Evolutionary conservation across 1,139 yeast species (phyloP).

Genomic region (Debaryomyces fabryi): DNA sequence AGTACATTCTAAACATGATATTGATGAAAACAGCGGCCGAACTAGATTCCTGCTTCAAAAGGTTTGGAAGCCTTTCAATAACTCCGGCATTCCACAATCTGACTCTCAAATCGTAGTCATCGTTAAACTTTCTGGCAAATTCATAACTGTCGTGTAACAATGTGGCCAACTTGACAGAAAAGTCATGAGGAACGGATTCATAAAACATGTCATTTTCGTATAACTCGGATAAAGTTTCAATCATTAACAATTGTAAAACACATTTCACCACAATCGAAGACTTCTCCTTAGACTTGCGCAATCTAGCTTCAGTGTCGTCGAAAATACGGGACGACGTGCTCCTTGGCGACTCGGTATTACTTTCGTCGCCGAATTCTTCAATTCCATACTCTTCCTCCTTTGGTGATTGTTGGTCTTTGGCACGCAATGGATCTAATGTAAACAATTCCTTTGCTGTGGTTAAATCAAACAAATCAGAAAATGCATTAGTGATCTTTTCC

Average conservation of each 20-base stretch:
- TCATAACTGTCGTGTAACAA: constrained; percentile 70
- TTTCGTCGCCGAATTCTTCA: constrained; percentile 19
- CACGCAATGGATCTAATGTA: constrained; percentile 61
- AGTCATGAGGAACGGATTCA: constrained; percentile 64
- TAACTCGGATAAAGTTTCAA: constrained; percentile 82
- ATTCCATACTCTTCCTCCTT: constrained; percentile 21
- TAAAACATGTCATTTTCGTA: constrained; percentile 73
- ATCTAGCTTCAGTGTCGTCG: constrained; percentile 27
- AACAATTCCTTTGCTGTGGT: constrained; percentile 89
- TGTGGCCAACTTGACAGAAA: constrained; percentile 60
- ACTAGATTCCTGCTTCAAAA: constrained; percentile 87
- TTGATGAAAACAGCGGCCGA: constrained; percentile 87
- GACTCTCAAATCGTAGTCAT: constrained; percentile 81
- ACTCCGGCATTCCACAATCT: constrained; percentile 90
- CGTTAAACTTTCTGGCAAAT: constrained; percentile 87
- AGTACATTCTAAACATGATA: constrained; percentile 76
- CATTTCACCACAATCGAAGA: constrained; percentile 89
- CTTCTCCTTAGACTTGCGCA: constrained; percentile 52
- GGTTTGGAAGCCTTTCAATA: constrained; percentile 88
- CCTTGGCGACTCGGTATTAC: constrained; percentile 15
- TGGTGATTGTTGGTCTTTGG: constrained; percentile 17
- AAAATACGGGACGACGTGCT: constrained; percentile 10
- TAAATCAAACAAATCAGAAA: constrained; percentile 68
- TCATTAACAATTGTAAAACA: constrained; percentile 84
- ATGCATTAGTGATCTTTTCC: constrained; percentile 66